phyloP scores from a whole-genome alignment of 2,329 filamentous ascomycete species.

The Beauveria australis region DNA sequence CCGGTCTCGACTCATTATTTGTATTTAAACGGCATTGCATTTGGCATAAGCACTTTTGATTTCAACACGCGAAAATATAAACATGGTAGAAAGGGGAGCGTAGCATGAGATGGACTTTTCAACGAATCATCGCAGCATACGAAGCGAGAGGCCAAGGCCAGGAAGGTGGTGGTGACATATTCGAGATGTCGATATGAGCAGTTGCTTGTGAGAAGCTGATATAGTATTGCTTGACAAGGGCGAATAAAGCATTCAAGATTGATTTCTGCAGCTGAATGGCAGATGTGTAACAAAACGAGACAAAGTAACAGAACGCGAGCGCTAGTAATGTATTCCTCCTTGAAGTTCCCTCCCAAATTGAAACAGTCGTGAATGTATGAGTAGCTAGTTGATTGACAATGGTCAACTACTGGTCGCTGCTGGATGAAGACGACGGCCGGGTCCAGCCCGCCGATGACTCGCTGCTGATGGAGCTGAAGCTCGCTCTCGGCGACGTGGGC shows the following conservation, averaged over 20 bases:
- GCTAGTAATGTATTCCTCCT: background rate
- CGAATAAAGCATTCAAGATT: background rate
- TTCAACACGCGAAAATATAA: constrained; percentile 7
- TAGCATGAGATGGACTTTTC: background rate
- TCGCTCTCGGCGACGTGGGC: constrained; percentile 11
- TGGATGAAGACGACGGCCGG: constrained; percentile 27
- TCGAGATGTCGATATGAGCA: background rate
- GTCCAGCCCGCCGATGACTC: constrained; percentile 13
- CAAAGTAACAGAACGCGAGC: background rate
- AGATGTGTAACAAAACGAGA: background rate
- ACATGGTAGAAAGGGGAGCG: constrained; percentile 1
- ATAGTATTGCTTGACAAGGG: background rate
- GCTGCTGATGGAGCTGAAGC: constrained; percentile 7
- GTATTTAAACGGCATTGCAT: background rate
- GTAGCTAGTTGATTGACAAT: background rate
- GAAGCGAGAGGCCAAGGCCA: background rate
- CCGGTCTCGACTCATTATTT: background rate
- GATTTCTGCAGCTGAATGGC: background rate
- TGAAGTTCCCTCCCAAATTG: background rate
- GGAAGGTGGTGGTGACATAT: background rate
- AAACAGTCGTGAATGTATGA: background rate
- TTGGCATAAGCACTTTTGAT: constrained; percentile 7
- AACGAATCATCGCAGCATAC: background rate
- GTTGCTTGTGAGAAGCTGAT: background rate
- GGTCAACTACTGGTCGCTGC: constrained; percentile 17